A percentile compares a stretch with the other conserved stretches of the same genome.
These are phyloP conservation scores for Chaetomidium leptoderma DNA, from an alignment of 495 filamentous ascomycete species.

Conservation along the genomic window DNA sequence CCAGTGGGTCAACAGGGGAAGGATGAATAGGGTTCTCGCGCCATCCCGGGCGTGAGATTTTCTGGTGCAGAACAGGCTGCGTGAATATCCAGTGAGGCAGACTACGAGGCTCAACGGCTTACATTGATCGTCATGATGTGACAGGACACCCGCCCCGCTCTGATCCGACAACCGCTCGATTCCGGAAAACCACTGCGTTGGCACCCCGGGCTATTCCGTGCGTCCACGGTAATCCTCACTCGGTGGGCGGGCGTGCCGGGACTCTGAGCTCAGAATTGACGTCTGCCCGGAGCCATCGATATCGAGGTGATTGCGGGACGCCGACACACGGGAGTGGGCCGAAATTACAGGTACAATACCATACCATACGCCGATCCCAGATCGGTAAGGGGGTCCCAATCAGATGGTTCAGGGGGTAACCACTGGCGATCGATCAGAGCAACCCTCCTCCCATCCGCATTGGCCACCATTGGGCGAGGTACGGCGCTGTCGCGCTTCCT, in stretches of 20 bases:
- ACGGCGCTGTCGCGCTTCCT: constrained; percentile 4
- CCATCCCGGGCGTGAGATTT: neutral
- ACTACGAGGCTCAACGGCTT: constrained; percentile 13
- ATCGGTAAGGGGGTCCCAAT: constrained; percentile 17
- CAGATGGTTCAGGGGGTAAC: constrained; percentile 24
- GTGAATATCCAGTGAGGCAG: constrained; percentile 11
- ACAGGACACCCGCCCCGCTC: neutral
- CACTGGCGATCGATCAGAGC: constrained; percentile 22
- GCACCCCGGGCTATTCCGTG: too few relatives aligned
- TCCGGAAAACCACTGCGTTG: too few relatives aligned
- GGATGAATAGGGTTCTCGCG: constrained; percentile 9
- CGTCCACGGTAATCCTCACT: neutral
- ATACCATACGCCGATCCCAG: constrained; percentile 4
- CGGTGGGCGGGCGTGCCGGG: neutral
- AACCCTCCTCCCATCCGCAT: constrained; percentile 4
- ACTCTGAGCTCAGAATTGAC: too few relatives aligned
- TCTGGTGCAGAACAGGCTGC: neutral
- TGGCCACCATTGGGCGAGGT: constrained; percentile 25
- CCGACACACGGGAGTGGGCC: too few relatives aligned
- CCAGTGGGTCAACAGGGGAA: neutral
- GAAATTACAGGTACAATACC: neutral
- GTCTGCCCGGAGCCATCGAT: too few relatives aligned
- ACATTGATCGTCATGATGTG: neutral
- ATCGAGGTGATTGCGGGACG: neutral
- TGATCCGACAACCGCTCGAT: too few relatives aligned